Evolutionary conservation across 352 stramenopile species (phyloP).

Genomic region (Peronospora tabacina): DNA sequence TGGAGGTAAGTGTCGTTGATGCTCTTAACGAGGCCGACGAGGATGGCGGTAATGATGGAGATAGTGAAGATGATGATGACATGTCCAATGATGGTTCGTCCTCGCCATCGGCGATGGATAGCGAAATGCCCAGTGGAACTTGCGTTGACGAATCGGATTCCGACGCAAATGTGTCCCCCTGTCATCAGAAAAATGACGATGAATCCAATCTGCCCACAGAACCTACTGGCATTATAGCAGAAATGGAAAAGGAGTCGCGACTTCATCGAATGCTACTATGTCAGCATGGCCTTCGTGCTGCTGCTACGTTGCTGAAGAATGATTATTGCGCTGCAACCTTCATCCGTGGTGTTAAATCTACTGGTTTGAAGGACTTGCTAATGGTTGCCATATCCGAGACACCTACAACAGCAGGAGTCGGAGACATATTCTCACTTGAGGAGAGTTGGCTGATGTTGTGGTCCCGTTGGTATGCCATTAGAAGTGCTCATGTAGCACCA

Average conservation of each 20-base stretch:
- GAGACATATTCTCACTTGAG: constrained; percentile 67
- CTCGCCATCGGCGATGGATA: constrained; percentile 69
- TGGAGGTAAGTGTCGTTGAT: constrained; percentile 46
- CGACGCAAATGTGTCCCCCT: constrained; percentile 37
- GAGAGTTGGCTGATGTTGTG: constrained; percentile 76
- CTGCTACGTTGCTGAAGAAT: constrained; percentile 64
- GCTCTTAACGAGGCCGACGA: constrained; percentile 29
- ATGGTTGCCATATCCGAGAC: constrained; percentile 65
- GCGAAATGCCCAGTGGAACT: constrained; percentile 40
- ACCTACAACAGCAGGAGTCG: constrained; percentile 50
- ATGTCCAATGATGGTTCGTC: constrained; percentile 82
- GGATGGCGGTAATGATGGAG: constrained; percentile 33
- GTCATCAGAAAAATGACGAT: constrained; percentile 18
- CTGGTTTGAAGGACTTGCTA: constrained; percentile 57
- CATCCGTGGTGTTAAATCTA: constrained; percentile 45
- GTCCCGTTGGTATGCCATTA: constrained; percentile 64
- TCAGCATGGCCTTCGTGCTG: constrained; percentile 66
- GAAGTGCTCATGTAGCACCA: constrained; percentile 38
- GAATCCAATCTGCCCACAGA: constrained; percentile 24
- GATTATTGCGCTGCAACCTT: constrained; percentile 55
- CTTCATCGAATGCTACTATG: constrained; percentile 70
- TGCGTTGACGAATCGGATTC: constrained; percentile 52
- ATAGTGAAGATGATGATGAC: constrained; percentile 81
- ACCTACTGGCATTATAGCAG: constrained; percentile 41
- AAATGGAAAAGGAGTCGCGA: constrained; percentile 75